These are phyloP conservation scores for Cladophialophora psammophila DNA, from an alignment of 2,329 filamentous ascomycete genomes.

Conservation along the genomic window DNA sequence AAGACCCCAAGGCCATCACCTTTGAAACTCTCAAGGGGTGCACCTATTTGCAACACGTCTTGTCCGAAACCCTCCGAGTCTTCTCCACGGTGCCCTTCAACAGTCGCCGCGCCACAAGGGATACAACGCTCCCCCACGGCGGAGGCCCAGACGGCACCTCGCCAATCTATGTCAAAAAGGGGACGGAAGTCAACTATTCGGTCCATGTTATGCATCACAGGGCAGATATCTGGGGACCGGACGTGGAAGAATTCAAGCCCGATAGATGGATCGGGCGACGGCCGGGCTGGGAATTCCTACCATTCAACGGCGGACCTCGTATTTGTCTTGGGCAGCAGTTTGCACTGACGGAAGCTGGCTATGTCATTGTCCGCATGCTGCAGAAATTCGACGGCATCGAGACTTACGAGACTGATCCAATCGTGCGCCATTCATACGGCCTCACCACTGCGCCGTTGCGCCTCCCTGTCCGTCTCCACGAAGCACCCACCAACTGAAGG, in stretches of 20 bases:
- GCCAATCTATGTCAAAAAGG: constrained; percentile 52
- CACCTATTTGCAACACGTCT: constrained; percentile 45
- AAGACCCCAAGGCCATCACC: constrained; percentile 49
- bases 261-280: constrained; percentile 73
- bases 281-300: constrained; percentile 69
- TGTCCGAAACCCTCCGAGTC: constrained; percentile 51
- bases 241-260: constrained; percentile 61
- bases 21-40: constrained; percentile 54
- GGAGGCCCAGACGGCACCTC: constrained; percentile 64
- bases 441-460: constrained; percentile 37
- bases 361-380: constrained; percentile 74
- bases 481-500: constrained; percentile 21
- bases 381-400: constrained; percentile 73
- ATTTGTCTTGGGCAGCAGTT: constrained; percentile 67
- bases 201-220: constrained; percentile 60
- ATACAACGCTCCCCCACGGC: constrained; percentile 57
- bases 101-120: constrained; percentile 48
- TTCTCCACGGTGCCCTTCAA: constrained; percentile 58
- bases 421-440: constrained; percentile 33
- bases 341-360: constrained; percentile 72
- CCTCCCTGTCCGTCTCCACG: constrained; percentile 35
- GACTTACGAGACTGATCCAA: constrained; percentile 35
- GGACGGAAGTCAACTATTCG: constrained; percentile 52
- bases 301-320: constrained; percentile 42
- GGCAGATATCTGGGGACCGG: constrained; percentile 41